These are phyloP conservation scores for Globisporangium okanoganense DNA, from an alignment of 352 stramenopile genomes.

Conservation along the genomic window DNA sequence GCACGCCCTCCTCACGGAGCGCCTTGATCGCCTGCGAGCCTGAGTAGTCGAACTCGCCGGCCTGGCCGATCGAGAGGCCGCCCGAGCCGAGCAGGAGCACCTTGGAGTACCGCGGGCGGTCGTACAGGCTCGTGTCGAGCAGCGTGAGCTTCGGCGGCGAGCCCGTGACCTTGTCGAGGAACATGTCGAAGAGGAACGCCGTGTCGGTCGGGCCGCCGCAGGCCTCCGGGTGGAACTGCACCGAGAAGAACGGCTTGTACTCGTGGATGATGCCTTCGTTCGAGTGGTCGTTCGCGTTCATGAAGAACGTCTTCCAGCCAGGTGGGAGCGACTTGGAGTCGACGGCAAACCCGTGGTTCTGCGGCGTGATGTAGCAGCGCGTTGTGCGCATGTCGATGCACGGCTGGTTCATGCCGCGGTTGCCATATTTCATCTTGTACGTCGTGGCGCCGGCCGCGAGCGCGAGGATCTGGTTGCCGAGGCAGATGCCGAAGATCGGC, in stretches of 20 bases:
- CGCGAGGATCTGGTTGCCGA: conserved; percentile 97
- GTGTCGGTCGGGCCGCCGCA: conserved; percentile 94
- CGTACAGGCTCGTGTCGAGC: conserved; percentile 78
- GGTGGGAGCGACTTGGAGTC: conserved; percentile 90
- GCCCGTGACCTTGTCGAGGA: conserved; percentile 88
- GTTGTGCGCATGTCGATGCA: conserved; percentile 95
- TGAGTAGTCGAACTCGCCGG: conserved; percentile 98
- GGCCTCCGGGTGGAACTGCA: conserved; percentile 99
- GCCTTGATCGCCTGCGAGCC: conserved; percentile 98
- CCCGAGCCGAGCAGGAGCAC: conserved; percentile 96
- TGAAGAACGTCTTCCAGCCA: conserved; percentile 96
- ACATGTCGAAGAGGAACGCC: conserved; percentile 97
- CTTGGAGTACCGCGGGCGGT: conserved; percentile 88
- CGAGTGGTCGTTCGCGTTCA: conserved; percentile 98
- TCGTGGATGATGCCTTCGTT: conserved; percentile 99
- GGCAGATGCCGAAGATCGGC: conserved; percentile 98
- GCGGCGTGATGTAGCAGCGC: conserved; percentile 97
- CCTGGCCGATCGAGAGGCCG: conserved; percentile 98
- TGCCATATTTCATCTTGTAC: conserved; percentile 99
- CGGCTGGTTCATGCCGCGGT: conserved; percentile 98
- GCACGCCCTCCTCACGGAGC: conserved; percentile 97
- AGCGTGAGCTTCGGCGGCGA: conserved; percentile 75
- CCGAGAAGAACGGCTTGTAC: conserved; percentile 97
- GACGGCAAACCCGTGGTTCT: conserved; percentile 99
- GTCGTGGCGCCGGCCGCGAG: conserved; percentile 93